phyloP scores from a whole-genome alignment of 192 early-diverging fungal genomes.

The Kappamyces sp. region DNA sequence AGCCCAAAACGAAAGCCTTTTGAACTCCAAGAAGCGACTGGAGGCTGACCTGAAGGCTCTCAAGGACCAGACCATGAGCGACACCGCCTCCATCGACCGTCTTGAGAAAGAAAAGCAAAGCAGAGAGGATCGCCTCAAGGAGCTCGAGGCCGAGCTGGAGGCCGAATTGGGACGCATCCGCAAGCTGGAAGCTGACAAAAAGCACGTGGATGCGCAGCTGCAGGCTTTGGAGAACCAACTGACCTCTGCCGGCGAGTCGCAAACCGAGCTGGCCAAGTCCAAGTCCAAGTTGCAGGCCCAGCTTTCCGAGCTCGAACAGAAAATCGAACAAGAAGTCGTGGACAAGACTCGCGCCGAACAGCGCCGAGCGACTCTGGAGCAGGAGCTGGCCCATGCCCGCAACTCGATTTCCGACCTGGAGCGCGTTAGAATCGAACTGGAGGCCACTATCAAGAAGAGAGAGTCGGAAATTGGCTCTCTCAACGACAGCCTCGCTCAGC shows the following conservation, averaged over 20 bases:
- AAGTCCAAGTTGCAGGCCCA: slow-evolving; percentile 44
- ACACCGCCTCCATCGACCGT: slow-evolving; percentile 32
- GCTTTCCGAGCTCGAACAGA: slow-evolving; percentile 42
- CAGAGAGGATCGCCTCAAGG: slow-evolving; percentile 43
- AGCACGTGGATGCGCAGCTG: slow-evolving; percentile 37
- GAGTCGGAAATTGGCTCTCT: slow-evolving; percentile 40
- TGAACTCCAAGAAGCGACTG: slow-evolving; percentile 32
- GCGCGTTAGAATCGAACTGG: slow-evolving; percentile 34
- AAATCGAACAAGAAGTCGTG: slow-evolving; percentile 37
- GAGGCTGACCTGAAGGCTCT: slow-evolving; percentile 32
- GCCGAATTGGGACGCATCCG: slow-evolving; percentile 26
- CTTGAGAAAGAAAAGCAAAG: slow-evolving; percentile 49
- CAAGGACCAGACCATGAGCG: slow-evolving; percentile 25
- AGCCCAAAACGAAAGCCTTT: slow-evolving; percentile 33
- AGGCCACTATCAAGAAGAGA: slow-evolving; percentile 33
- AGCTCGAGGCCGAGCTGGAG: slow-evolving; percentile 44
- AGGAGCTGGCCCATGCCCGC: slow-evolving; percentile 31
- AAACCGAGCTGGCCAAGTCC: slow-evolving; percentile 35
- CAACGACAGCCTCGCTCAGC: slow-evolving; percentile 28
- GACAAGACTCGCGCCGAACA: slow-evolving; percentile 35
- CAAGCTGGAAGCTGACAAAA: slow-evolving; percentile 42
- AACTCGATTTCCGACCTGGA: slow-evolving; percentile 33
- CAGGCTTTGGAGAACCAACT: slow-evolving; percentile 38
- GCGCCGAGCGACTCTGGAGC: slow-evolving; percentile 25
- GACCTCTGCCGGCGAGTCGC: slow-evolving; percentile 32